Evolutionary conservation across 352 stramenopile genomes (phyloP).

Genomic region (Blastocystis sp.): DNA sequence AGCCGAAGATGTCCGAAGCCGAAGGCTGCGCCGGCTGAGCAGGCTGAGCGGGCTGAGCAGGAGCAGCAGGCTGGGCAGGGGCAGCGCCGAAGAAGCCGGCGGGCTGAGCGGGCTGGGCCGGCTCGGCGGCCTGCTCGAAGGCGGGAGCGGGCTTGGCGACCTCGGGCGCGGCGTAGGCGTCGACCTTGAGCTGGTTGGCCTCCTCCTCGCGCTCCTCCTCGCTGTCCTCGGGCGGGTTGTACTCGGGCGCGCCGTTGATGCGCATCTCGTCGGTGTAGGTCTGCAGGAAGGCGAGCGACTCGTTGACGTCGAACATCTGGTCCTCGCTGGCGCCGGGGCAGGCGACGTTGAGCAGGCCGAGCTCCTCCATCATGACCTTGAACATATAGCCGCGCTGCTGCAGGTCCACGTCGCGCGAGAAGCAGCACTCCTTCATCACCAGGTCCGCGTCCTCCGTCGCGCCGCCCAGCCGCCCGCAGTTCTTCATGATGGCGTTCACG

Average conservation of each 20-base stretch:
- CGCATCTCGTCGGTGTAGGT: conserved; percentile 81
- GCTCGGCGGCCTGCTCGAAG: neutral
- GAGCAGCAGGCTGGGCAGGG: conserved; percentile 4
- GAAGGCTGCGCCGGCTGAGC: conserved; percentile 11
- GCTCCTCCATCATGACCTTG: conserved; percentile 85
- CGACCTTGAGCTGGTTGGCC: conserved; percentile 73
- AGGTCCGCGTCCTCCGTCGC: conserved; percentile 83
- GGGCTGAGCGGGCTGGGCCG: neutral
- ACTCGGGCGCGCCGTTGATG: conserved; percentile 79
- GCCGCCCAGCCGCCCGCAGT: conserved; percentile 89
- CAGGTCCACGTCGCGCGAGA: conserved; percentile 88
- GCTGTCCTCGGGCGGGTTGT: conserved; percentile 83
- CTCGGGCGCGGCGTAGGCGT: conserved; percentile 69
- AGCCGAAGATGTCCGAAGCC: conserved; percentile 49
- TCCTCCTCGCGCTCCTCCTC: conserved; percentile 81
- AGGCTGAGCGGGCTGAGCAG: neutral
- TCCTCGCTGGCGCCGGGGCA: conserved; percentile 84
- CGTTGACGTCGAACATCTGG: conserved; percentile 83
- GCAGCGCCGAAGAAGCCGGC: conserved; percentile 45
- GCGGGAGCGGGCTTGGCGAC: conserved; percentile 31
- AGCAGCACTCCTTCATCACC: conserved; percentile 93
- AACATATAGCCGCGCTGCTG: conserved; percentile 98
- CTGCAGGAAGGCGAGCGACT: conserved; percentile 80
- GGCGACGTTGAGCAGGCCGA: conserved; percentile 75
- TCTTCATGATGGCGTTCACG: conserved; percentile 93